Conservation (phyloP, 73 alveolate species). For the Paramecium biaurelia region DNA sequence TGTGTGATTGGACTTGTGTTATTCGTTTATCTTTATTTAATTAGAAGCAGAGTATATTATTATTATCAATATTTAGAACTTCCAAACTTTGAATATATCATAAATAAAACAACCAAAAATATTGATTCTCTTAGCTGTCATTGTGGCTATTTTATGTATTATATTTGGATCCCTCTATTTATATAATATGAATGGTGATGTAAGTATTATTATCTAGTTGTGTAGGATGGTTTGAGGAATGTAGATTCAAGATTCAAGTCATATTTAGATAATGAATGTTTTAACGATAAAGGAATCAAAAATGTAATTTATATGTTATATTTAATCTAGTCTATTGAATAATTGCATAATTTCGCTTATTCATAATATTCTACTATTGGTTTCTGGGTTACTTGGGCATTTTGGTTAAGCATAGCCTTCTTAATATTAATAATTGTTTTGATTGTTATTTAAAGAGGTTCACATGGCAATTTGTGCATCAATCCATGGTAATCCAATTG, state of each 20-base stretch:
- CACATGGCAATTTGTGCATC: background rate
- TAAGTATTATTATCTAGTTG: background rate
- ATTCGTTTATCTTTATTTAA: background rate
- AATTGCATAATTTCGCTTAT: background rate
- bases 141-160: background rate
- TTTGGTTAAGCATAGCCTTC: background rate
- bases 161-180: background rate
- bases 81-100: background rate
- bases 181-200: background rate
- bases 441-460: background rate
- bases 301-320: background rate
- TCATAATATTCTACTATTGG: background rate
- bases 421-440: background rate
- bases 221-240: background rate
- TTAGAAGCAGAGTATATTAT: background rate
- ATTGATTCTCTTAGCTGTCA: background rate
- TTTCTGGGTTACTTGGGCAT: background rate
- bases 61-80: background rate
- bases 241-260: background rate
- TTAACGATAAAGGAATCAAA: background rate
- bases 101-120: background rate
- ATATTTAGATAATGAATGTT: background rate
- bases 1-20: background rate
- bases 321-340: background rate
- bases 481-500: background rate